Evolutionary conservation across 495 filamentous ascomycete species (phyloP), one percentile per base, ranked within the genome.

Genomic region (Hypoxylon lienhwacheense): DNA sequence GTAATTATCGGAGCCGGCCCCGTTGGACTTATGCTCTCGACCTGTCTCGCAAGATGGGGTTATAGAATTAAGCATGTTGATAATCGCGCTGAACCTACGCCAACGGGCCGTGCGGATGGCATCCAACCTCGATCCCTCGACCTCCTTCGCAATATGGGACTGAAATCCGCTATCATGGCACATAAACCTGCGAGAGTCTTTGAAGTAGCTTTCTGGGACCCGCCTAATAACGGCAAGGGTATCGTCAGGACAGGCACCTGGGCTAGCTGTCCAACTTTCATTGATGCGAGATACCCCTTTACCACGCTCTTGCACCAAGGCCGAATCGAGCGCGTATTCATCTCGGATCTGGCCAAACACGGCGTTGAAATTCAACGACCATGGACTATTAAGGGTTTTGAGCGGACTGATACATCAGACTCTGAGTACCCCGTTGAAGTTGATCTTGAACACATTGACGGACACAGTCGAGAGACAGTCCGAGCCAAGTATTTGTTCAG

Each of bases 1-100:
- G 89, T 95, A 63, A 90, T 96, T 62, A 77, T 96, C 48, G 90
- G 90, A 52, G 91, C 90, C 39, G 90, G 90, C 24, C 90, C 91
- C n/a, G 89, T 89, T 21, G 91, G 90, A 31, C 79, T 95, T 44
- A 81, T 91, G 63, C 79, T 96, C 10, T 90, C 87, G n/a, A 86
- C 90, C 12, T 90, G 87, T 70, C 76, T 90, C 14, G 79, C 81
- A 41, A 80, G 86, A 56, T 87, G 82, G 70, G 87, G 87, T 5
- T 87, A 88, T 64, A 80, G 76, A 45, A 81, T 85, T 25, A 80
- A 82, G 53, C 77, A 88, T 56, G 82, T 90, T 53, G 87, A 91
- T 66, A 86, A 89, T 64, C 78, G 85, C 19, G 70, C 80, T 4
- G 80, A 83, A 60, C 82, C 79, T 34, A 89, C 86, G 0, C 75